Percentiles rank a stretch among this genome's conserved stretches.
These are phyloP conservation scores for Xylaria sp. DNA, from an alignment of 2,329 filamentous ascomycete species.

Conservation along the genomic window DNA sequence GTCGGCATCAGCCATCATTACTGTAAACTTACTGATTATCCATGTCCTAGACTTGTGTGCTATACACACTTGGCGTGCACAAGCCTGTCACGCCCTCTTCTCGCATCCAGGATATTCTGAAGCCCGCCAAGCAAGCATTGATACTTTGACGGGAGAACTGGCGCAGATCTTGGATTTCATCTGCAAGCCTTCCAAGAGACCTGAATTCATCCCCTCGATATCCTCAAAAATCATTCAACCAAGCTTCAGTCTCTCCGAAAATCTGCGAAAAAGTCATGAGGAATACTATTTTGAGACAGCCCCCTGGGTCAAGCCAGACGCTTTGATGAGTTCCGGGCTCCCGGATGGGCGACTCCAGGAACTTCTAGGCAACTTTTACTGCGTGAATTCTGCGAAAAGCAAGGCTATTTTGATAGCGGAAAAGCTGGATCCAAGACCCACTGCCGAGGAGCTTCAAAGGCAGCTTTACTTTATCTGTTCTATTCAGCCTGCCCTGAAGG, in stretches of 20 bases:
- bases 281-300: slow-evolving; percentile 33
- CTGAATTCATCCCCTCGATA: slow-evolving; percentile 2
- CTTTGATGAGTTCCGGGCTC: not conserved
- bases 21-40: not conserved
- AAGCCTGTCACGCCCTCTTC: slow-evolving; percentile 17
- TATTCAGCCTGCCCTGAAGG: slow-evolving; percentile 51
- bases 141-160: slow-evolving; percentile 3
- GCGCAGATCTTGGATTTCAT: slow-evolving; percentile 3
- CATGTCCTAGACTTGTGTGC: not conserved
- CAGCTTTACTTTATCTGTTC: slow-evolving; percentile 51
- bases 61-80: slow-evolving; percentile 9
- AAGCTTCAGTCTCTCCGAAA: slow-evolving; percentile 3
- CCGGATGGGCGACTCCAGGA: not conserved
- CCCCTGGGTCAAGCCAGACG: slow-evolving; percentile 41
- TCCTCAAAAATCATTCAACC: slow-evolving; percentile 7
- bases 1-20: not conserved
- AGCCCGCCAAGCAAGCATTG: not conserved
- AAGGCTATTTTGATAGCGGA: not conserved
- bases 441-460: slow-evolving; percentile 47
- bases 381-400: not conserved
- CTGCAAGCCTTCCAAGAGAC: not conserved
- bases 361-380: not conserved
- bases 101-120: not conserved
- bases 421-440: slow-evolving; percentile 47
- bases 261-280: not conserved